Evolutionary conservation across 176 grass and related monocot genomes (phyloP).

Genomic region (Avena eriantha): DNA sequence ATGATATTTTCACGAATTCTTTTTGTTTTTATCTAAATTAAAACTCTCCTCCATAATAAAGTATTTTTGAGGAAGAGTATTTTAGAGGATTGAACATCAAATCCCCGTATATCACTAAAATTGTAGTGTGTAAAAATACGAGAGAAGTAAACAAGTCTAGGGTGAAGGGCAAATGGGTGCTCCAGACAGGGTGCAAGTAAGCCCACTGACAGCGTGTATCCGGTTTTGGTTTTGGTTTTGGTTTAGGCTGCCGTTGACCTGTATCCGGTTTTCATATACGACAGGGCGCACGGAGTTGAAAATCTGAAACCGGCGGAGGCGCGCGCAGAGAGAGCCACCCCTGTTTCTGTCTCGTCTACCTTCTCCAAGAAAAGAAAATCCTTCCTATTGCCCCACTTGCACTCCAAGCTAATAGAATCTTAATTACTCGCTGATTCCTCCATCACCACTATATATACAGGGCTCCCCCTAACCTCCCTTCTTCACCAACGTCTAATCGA

Average conservation of each 20-base stretch:
- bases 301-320: conserved; percentile 24
- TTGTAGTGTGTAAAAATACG: too few species aligned
- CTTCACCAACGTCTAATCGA: conserved; percentile 14
- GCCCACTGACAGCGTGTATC: too few species aligned
- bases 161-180: too few species aligned
- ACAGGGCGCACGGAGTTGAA: neutral
- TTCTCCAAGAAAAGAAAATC: neutral
- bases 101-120: too few species aligned
- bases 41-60: too few species aligned
- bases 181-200: too few species aligned
- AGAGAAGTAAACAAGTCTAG: too few species aligned
- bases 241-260: neutral
- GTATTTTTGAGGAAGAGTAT: too few species aligned
- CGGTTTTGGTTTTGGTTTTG: too few species aligned
- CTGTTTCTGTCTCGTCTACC: neutral
- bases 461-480: neutral
- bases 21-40: too few species aligned
- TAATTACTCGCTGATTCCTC: neutral
- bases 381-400: conserved; percentile 16
- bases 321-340: neutral
- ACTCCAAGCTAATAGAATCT: neutral
- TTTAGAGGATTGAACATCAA: too few species aligned
- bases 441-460: conserved; percentile 41
- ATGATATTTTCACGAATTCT: too few species aligned
- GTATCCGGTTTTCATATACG: neutral